Evolutionary conservation across 495 filamentous ascomycete species (phyloP).

Genomic region (Hamigera avellanea): DNA sequence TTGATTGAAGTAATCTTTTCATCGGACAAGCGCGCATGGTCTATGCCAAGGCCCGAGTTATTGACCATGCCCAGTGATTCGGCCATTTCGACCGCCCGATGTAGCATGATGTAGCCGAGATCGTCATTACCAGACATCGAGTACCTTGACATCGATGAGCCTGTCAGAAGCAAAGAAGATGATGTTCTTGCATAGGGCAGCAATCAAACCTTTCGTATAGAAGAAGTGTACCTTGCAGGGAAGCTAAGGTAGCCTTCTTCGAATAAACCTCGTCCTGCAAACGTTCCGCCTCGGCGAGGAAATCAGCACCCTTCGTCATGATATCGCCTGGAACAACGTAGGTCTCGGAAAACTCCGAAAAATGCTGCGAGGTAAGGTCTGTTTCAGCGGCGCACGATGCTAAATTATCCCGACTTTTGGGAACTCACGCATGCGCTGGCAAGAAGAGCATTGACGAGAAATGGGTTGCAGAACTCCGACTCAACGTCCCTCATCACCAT

Average conservation of each 20-base stretch:
- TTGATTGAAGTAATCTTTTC: constrained; percentile 26
- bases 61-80: constrained; percentile 26
- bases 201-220: constrained; percentile 26
- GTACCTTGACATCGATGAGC: constrained; percentile 20
- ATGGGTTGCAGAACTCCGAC: constrained; percentile 37
- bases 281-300: constrained; percentile 32
- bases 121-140: constrained; percentile 32
- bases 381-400: no score
- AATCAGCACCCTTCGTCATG: constrained; percentile 29
- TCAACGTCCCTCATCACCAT: constrained; percentile 22
- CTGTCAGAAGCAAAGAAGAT: not conserved
- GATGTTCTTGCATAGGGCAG: not conserved
- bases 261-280: constrained; percentile 2
- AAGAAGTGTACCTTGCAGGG: constrained; percentile 30
- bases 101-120: constrained; percentile 31
- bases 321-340: constrained; percentile 32
- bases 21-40: constrained; percentile 11
- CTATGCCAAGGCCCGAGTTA: constrained; percentile 9
- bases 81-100: constrained; percentile 28
- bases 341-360: constrained; percentile 33
- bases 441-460: constrained; percentile 43
- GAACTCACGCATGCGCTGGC: constrained; percentile 35
- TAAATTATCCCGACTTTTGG: no score
- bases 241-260: constrained; percentile 15
- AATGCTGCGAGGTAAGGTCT: constrained; percentile 16